Evolutionary conservation across 441 rosid genomes (phyloP).

Genomic region (Croton laevigatus): DNA sequence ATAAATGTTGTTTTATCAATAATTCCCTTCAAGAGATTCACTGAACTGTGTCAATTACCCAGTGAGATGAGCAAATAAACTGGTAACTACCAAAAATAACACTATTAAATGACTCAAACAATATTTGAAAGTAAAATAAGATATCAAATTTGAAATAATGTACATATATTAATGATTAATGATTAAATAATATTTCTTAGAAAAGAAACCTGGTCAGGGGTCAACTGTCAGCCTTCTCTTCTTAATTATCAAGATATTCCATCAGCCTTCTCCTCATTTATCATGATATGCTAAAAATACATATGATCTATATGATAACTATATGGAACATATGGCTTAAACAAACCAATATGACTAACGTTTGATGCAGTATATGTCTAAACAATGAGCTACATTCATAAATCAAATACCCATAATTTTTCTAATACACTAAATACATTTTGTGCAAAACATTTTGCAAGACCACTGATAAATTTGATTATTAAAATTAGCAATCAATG

Average conservation of each 20-base stretch:
- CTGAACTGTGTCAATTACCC: no score
- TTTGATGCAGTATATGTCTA: background rate
- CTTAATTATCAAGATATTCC: background rate
- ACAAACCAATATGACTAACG: background rate
- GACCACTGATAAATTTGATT: background rate
- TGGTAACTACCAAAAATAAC: no score
- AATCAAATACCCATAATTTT: background rate
- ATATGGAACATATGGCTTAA: background rate
- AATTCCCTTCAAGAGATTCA: no score
- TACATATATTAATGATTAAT: background rate
- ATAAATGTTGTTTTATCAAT: no score
- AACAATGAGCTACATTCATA: background rate
- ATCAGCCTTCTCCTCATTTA: background rate
- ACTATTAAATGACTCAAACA: no score
- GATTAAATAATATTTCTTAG: background rate
- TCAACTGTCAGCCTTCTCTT: background rate
- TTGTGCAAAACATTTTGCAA: background rate
- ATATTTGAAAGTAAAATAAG: no score
- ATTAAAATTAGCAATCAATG: background rate
- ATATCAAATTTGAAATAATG: no score
- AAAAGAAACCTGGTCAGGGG: background rate
- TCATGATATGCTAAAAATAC: background rate
- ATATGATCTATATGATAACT: background rate
- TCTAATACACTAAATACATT: background rate
- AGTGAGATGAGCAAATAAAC: no score